Base-by-base conservation (phyloP, 768 basidiomycete species). In the Suillus plorans region DNA sequence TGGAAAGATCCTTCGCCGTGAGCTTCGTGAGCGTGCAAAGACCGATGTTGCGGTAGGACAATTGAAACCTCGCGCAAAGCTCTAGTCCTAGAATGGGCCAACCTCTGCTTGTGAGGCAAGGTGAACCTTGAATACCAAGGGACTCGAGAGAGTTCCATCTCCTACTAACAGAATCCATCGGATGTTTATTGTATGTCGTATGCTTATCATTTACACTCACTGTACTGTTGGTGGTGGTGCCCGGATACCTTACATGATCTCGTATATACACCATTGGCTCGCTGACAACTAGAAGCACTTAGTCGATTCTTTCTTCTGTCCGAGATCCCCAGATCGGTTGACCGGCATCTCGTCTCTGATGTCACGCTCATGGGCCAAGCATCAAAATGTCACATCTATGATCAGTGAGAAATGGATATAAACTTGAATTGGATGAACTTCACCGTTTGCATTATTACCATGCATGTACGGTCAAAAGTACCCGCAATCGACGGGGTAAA, bases 1-100 rank as follows among this genome's bases (percentile, higher is more conserved):
- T 61, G 95, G 95, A 3, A 96, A 97, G 77, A 97, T 97, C 70
- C 76, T 96, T 39, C 83, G 94, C 53, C 84, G 91, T 31, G 85
- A 94, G 67, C 79, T 96, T 50, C 83, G 92, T 13, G 90, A 89
- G 4, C 76, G 80, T 55, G 90, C 89, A 0, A 87, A 87, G 71
- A 75, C 79, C 52, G 90, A 92, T 63, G 47, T 70, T 12, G 74
- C 73, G 9, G 65, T 69, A 55, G 74, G 73, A n/a, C 73, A 74
- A 47, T 47, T 69, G 31, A 44, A 13, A 13, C 55, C 65, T 31
- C 66, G 68, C 10, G 63, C 67, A 12, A 77, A 66, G 58, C 34
- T 74, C 18, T 59, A 66, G 58, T 22, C 70, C 18, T 59, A 42
- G 25, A 42, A 42, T 18, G 18, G 10, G 14, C 14, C 8, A 14